Base-by-base conservation (phyloP, 2,329 filamentous ascomycete species). In the Leptographium lundbergii region DNA sequence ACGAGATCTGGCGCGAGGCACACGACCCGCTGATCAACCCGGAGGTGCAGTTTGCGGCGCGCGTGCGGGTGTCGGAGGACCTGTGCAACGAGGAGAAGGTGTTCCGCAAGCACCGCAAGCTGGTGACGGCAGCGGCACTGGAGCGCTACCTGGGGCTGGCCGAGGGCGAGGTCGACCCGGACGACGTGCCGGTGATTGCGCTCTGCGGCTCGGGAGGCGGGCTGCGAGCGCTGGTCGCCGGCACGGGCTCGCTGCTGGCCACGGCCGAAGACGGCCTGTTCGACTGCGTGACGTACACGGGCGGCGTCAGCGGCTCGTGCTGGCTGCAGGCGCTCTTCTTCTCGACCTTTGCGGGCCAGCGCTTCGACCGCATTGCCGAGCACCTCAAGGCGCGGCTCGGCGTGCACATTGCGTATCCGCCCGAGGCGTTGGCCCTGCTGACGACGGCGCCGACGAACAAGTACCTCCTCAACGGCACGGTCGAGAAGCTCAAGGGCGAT, bases 131-230 rank as follows among this genome's bases (percentile, higher is more conserved):
- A 4, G 81, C 81, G 59, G 91, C 89, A 6, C 75, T 99, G 57
- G 90, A 91, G 2, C 85, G 78, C 57, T 99, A 97, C 68, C 81
- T 99, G 0, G 84, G 81, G 34, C 75, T 99, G 6, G 76, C 86
- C 0, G 42, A 32, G 10, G 89, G 91, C 68, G 77, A 81, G 17
- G 84, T 99, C n/a, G 84, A 97, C 67, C 89, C 90, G 0, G 90
- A 96, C 54, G 94, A 99, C 73, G 86, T 97, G 7, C 94, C 94
- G 0, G 84, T 86, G 3, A 96, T 99, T 69, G 92, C 92, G 47
- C 86, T 97, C 75, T 96, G 92, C 66, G 91, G 91, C 10, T 97
- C 92, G 2, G 94, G 94, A 11, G 94, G 94, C 59, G 94, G 94
- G 0, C 73, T 99, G 54, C 81, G 94, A 56, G 94, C 94, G 1